Percentiles rank a stretch among this genome's conserved stretches.
Evolutionary conservation across 2,329 filamentous ascomycete species (phyloP).

Genomic region (Fusarium musae): DNA sequence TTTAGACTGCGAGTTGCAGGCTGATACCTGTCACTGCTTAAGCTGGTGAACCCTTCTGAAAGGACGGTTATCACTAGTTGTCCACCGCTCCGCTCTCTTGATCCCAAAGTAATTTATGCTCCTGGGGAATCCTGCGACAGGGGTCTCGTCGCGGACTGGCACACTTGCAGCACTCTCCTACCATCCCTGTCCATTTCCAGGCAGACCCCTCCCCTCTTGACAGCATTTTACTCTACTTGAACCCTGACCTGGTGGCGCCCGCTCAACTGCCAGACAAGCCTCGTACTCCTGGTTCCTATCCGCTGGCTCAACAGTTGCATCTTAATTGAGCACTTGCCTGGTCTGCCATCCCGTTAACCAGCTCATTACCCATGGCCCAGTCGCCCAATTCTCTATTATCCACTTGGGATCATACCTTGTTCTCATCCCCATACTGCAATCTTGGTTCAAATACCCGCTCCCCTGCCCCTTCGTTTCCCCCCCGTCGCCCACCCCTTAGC

Average conservation of each 20-base stretch:
- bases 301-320: constrained; percentile 35
- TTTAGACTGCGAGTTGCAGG: constrained; percentile 32
- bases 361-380: constrained; percentile 44
- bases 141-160: constrained; percentile 37
- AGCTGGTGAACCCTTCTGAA: constrained; percentile 32
- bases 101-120: constrained; percentile 42
- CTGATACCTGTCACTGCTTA: constrained; percentile 6
- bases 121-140: constrained; percentile 35
- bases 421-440: constrained; percentile 35
- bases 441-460: constrained; percentile 51
- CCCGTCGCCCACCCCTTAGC: constrained; percentile 44
- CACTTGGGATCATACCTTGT: no score
- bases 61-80: constrained; percentile 32
- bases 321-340: constrained; percentile 34
- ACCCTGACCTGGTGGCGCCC: constrained; percentile 32
- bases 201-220: constrained; percentile 25
- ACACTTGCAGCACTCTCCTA: constrained; percentile 33
- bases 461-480: constrained; percentile 48
- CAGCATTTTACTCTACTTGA: constrained; percentile 18
- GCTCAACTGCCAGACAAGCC: constrained; percentile 43
- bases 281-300: constrained; percentile 38
- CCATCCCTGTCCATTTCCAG: constrained; percentile 36
- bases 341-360: constrained; percentile 46
- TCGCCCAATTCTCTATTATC: no score
- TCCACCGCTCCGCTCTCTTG: constrained; percentile 40